Base-by-base conservation (phyloP, 306 rosid species). In the Prunus dulcis region DNA sequence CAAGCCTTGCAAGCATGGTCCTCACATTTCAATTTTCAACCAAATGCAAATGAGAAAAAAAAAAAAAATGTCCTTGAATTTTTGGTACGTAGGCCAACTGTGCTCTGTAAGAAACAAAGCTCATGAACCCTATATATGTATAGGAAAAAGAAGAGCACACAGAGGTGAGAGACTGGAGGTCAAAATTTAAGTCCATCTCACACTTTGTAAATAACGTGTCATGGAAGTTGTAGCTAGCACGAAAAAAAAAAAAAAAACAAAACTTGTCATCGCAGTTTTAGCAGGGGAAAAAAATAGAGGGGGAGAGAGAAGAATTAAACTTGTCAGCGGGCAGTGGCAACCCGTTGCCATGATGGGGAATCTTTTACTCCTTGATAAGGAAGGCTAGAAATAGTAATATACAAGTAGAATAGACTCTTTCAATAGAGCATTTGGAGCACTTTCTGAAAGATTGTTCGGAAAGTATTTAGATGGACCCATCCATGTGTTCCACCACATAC, bases 231-330 rank as follows among this genome's bases (percentile, higher is more conserved):
- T 38, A 38, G 43, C 43, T 38, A 34, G 46, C 67, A 15, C 5
- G 5, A 1, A 47, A 47, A 13, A 12, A 45, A 6, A 34, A 5
- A 32, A 1, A 0, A 34, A 34, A 34, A 32, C 6, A 34, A 67
- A 52, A 67, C 72, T 67, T 67, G 72, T 67, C 72, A 2, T 67
- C 32, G 72, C 72, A 13, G 14, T 47, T 47, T 9, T 47, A 47
- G 51, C 51, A 12, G 51, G 51, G 51, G 2, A 15, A 13, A 63
- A 62, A 18, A 30, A 20, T 28, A 17, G 20, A 30, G 41, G 41
- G 41, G 41, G 1, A 34, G 41, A 34, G 41, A 34, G 41, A 34
- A 34, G 41, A 34, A 34, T 34, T 34, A 63, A 45, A 27, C 58
- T 45, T 73, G 68, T 6, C 9, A 6, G 5, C 7, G 43, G 9